Conservation (phyloP, 2,329 filamentous ascomycete species). For the Diaporthe eres region DNA sequence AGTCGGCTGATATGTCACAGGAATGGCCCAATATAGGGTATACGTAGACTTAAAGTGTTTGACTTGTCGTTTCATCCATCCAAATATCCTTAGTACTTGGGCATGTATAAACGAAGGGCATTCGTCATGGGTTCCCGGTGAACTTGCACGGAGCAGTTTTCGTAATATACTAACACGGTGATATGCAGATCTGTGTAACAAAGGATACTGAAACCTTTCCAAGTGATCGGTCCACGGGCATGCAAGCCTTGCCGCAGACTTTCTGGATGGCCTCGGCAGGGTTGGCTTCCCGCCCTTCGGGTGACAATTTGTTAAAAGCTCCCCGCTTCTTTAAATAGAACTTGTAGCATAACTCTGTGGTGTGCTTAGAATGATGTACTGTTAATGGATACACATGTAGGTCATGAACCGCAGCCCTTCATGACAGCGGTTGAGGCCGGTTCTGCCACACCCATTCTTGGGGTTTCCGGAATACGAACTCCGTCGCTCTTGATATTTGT, state of each 20-base stretch:
- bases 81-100: not conserved
- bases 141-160: not conserved
- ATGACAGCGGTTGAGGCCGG: not conserved
- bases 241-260: too few relatives aligned
- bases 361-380: not conserved
- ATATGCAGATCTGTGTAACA: conserved; percentile 3
- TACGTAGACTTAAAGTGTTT: not conserved
- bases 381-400: not conserved
- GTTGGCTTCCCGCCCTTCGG: not conserved
- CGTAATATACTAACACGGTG: not conserved
- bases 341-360: not conserved
- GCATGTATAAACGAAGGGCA: not conserved
- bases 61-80: not conserved
- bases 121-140: not conserved
- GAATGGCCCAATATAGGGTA: not conserved
- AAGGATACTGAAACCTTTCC: not conserved
- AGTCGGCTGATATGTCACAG: not conserved
- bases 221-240: not conserved
- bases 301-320: not conserved
- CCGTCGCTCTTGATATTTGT: too few relatives aligned
- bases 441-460: not conserved
- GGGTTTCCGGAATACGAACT: not conserved
- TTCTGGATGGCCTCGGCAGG: not conserved
- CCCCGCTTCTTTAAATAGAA: not conserved
- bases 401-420: not conserved